A percentile compares a stretch with the other conserved stretches of the same genome.
Conservation (phyloP, 129 eudicot species). For the Smallanthus sonchifolius region DNA sequence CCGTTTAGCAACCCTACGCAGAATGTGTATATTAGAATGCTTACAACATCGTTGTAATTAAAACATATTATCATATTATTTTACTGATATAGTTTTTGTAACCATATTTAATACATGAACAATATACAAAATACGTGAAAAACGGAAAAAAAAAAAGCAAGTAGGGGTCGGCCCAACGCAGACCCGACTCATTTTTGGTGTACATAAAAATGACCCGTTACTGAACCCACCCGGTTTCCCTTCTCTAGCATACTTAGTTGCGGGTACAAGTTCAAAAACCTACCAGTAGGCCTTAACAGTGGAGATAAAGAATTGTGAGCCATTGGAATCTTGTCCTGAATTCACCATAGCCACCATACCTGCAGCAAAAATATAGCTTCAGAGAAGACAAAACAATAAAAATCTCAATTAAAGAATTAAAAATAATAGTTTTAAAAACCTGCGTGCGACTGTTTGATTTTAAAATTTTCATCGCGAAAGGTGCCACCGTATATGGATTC, state of each 20-base stretch:
- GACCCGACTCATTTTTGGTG: too few species aligned
- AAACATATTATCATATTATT: too few species aligned
- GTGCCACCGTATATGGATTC: slow-evolving; percentile 70
- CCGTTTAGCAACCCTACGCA: too few species aligned
- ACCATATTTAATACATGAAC: too few species aligned
- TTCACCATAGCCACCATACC: slow-evolving; percentile 90
- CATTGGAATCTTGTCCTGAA: slow-evolving; percentile 94
- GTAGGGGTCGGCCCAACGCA: too few species aligned
- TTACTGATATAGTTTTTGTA: too few species aligned
- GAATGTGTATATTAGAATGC: too few species aligned
- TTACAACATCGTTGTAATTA: too few species aligned
- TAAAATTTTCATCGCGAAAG: slow-evolving; percentile 77
- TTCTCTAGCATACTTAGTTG: neutral
- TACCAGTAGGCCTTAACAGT: slow-evolving; percentile 88
- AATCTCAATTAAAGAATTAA: neutral
- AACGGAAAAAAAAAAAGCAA: too few species aligned
- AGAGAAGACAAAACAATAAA: neutral
- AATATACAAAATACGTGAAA: too few species aligned
- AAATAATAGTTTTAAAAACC: slow-evolving; percentile 28
- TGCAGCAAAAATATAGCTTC: slow-evolving; percentile 25
- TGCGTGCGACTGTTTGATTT: slow-evolving; percentile 74
- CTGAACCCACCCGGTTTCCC: too few species aligned
- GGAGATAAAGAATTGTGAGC: slow-evolving; percentile 85
- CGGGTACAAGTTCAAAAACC: slow-evolving; percentile 23
- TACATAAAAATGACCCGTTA: too few species aligned